A percentile compares a stretch with the other conserved stretches of the same genome.
phyloP scores from a whole-genome alignment of 2,329 filamentous ascomycete genomes.

The Mollisiaceae sp. region DNA sequence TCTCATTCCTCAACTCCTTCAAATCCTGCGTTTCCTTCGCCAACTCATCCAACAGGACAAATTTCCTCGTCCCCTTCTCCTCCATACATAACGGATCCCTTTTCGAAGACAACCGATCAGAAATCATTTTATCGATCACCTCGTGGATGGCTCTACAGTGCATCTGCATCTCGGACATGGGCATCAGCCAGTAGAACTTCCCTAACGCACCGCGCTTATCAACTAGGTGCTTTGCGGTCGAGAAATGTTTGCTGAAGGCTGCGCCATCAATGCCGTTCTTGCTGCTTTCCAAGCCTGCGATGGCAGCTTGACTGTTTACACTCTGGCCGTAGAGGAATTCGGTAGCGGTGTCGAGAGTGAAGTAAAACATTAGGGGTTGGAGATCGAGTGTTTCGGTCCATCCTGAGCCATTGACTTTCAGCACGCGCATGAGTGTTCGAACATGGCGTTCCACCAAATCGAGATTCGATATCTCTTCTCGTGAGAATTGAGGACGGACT shows the following conservation, averaged over 20 bases:
- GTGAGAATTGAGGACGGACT: slow-evolving; percentile 48
- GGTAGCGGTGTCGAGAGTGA: slow-evolving; percentile 70
- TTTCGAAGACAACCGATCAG: slow-evolving; percentile 20
- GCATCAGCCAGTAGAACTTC: slow-evolving; percentile 51
- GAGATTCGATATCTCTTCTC: slow-evolving; percentile 51
- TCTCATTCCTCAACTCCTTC: slow-evolving; percentile 33
- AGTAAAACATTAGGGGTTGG: slow-evolving; percentile 65
- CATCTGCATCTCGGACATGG: slow-evolving; percentile 40
- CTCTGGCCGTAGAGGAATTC: slow-evolving; percentile 47
- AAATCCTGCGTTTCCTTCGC: slow-evolving; percentile 29
- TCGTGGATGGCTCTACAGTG: slow-evolving; percentile 35
- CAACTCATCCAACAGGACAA: slow-evolving; percentile 56
- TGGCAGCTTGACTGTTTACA: slow-evolving; percentile 37
- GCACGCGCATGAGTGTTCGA: slow-evolving; percentile 32
- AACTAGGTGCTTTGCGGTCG: slow-evolving; percentile 41
- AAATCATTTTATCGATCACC: slow-evolving; percentile 29
- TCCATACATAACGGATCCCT: slow-evolving; percentile 9
- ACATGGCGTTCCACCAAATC: slow-evolving; percentile 50
- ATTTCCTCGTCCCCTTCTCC: slow-evolving; percentile 34
- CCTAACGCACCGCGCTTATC: slow-evolving; percentile 48
- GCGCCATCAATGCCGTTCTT: slow-evolving; percentile 31
- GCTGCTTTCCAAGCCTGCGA: slow-evolving; percentile 22
- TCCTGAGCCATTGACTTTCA: slow-evolving; percentile 30
- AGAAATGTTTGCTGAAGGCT: slow-evolving; percentile 29
- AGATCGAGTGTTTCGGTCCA: slow-evolving; percentile 59